phyloP scores from a whole-genome alignment of 495 filamentous ascomycete genomes.

The Cercophora newfieldiana region DNA sequence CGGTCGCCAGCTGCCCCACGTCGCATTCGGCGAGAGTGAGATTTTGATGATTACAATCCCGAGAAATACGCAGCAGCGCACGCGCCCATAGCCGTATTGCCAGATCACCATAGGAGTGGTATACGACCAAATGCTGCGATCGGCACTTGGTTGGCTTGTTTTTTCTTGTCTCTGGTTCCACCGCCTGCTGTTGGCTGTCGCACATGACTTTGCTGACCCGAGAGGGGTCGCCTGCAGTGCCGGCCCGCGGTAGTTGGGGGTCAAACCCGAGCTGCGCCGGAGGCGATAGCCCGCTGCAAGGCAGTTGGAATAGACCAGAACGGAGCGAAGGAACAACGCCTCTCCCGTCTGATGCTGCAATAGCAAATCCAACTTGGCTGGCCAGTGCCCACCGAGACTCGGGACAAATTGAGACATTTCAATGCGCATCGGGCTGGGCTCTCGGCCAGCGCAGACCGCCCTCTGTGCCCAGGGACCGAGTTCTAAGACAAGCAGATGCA shows the following conservation, averaged over 20 bases:
- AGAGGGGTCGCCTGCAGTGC: background rate
- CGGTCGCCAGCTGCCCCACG: background rate
- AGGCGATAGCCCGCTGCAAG: slow-evolving; percentile 10
- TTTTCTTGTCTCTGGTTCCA: slow-evolving; percentile 1
- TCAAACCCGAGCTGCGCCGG: background rate
- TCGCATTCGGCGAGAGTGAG: background rate
- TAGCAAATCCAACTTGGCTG: background rate
- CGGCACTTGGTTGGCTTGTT: background rate
- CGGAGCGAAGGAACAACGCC: background rate
- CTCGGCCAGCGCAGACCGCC: slow-evolving; percentile 13
- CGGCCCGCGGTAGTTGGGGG: slow-evolving; percentile 2
- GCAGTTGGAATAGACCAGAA: background rate
- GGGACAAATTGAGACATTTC: slow-evolving; percentile 9
- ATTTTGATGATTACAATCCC: too few species aligned
- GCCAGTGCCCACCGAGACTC: slow-evolving; percentile 3
- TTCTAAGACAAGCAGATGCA: slow-evolving; percentile 12
- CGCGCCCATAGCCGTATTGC: background rate
- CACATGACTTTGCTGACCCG: background rate
- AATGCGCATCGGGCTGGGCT: background rate
- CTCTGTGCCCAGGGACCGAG: background rate
- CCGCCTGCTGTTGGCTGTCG: slow-evolving; percentile 2
- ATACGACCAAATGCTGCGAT: background rate
- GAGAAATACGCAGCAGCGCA: background rate
- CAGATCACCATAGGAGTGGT: background rate
- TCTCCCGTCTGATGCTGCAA: background rate